Evolutionary conservation across 2,329 filamentous ascomycete species (phyloP).

Genomic region (Xylaria sp.): DNA sequence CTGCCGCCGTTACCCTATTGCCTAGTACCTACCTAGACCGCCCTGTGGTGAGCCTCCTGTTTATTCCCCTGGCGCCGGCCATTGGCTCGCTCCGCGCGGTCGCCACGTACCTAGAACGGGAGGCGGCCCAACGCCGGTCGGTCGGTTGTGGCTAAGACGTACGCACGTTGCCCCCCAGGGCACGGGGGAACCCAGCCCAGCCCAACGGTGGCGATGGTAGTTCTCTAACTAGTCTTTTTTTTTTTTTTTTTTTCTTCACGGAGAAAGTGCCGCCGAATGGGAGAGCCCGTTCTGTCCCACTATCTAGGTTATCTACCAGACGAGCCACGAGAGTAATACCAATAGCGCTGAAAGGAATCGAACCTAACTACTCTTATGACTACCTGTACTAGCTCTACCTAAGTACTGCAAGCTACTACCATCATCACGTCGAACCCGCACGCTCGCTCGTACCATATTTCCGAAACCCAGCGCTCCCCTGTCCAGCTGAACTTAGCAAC

Average conservation of each 20-base stretch:
- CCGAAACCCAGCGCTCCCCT: slow-evolving; percentile 13
- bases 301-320: neutral
- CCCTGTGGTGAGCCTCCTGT: slow-evolving; percentile 4
- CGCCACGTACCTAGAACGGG: neutral
- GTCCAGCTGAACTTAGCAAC: slow-evolving; percentile 22
- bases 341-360: too few species aligned
- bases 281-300: neutral
- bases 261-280: neutral
- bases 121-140: neutral
- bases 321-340: too few species aligned
- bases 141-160: neutral
- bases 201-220: neutral
- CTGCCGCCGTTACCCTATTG: neutral
- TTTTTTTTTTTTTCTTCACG: too few species aligned
- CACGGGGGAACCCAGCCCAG: too few species aligned
- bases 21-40: too few species aligned
- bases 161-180: too few species aligned
- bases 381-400: too few species aligned
- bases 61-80: neutral
- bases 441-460: too few species aligned
- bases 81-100: neutral
- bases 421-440: too few species aligned
- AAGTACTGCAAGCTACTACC: too few species aligned
- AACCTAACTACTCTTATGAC: too few species aligned
- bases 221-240: too few species aligned